Base-by-base conservation (phyloP, 768 basidiomycete genomes). In the Amanita molliuscula region DNA sequence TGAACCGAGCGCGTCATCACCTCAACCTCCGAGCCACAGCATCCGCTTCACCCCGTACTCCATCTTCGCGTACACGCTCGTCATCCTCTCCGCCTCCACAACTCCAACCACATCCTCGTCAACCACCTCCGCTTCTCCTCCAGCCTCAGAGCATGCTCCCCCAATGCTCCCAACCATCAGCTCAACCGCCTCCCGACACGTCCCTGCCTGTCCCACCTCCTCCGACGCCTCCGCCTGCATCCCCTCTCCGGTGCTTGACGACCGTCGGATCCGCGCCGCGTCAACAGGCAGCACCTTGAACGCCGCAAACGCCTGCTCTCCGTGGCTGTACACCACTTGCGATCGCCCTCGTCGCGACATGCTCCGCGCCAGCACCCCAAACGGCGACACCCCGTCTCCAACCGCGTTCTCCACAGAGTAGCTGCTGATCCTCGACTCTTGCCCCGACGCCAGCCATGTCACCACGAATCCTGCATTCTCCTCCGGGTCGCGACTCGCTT, bases 31-130 rank as follows among this genome's bases (percentile, higher is more conserved):
- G 43, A 95, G 65, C 92, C 92, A 95, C 52, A 95, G 65, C 61
- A 95, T 67, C 55, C 91, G 73, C 73, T 94, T 97, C 45, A 96
- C 74, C 0, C 88, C 89, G 62, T 95, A 91, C 60, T 96, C 93
- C 80, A 95, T 85, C 68, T 92, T 91, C 11, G 91, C 79, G 63
- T 89, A 87, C 56, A 94, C 72, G 53, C 82, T 88, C 2, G 90
- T 96, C 71, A 84, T 82, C 48, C 79, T 75, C 62, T 85, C 82
- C 2, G 94, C 94, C 25, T 55, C 49, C n/a, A 62, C 77, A 59
- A 55, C 87, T 88, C 89, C 84, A 18, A 95, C 85, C 26, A 95
- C 79, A 61, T 91, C 91, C 56, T 75, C 77, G 33, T 82, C 71
- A 1, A 57, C 66, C 41, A 93, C 68, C 54, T 1, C 66, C 64